phyloP scores from a whole-genome alignment of 208 protist genomes.

The Eutreptiella sp. region DNA sequence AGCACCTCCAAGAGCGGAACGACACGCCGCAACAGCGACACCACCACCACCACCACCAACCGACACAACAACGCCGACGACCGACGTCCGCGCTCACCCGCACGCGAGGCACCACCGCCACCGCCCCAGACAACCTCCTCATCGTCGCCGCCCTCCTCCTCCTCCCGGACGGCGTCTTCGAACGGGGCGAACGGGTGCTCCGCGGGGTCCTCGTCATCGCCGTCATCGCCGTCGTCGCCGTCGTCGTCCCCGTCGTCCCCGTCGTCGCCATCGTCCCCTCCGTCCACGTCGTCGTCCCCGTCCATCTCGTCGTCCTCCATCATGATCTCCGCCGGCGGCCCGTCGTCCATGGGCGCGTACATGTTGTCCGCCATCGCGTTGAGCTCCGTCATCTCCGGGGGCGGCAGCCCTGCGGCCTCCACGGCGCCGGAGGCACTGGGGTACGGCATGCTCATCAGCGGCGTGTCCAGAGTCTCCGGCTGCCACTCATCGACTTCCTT shows the following conservation, averaged over 20 bases:
- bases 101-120: not conserved
- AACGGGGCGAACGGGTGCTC: not conserved
- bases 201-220: not conserved
- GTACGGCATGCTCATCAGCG: too few relatives aligned
- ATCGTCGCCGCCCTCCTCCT: slow-evolving; percentile 1
- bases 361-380: too few relatives aligned
- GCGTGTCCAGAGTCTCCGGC: too few relatives aligned
- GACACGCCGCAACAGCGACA: not conserved
- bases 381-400: too few relatives aligned
- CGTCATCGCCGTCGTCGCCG: slow-evolving; percentile 9
- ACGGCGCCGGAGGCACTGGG: too few relatives aligned
- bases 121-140: not conserved
- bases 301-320: slow-evolving; percentile 1
- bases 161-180: slow-evolving; percentile 3
- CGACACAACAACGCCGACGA: not conserved
- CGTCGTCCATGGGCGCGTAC: not conserved
- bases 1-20: not conserved
- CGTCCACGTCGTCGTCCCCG: slow-evolving; percentile 1
- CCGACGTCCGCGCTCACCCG: not conserved
- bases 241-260: slow-evolving; percentile 13
- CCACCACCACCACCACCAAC: not conserved
- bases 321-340: slow-evolving; percentile 2
- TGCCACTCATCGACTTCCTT: too few relatives aligned
- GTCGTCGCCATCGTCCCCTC: slow-evolving; percentile 15
- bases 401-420: too few relatives aligned